Evolutionary conservation across 345 rosid species (phyloP), one percentile per base, ranked within the genome.

Genomic region (Hypericum androsaemum): DNA sequence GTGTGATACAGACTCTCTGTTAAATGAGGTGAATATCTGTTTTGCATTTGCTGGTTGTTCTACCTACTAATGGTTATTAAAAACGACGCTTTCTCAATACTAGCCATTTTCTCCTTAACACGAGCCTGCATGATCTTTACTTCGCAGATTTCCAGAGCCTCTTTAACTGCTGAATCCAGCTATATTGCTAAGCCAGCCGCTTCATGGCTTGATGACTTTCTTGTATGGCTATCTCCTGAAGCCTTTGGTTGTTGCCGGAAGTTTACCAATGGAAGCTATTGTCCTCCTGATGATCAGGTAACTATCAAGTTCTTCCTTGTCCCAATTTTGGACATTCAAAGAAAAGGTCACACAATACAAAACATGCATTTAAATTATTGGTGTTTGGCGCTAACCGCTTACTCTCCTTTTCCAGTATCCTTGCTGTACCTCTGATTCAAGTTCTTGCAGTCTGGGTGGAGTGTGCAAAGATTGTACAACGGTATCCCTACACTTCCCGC

Each of bases 181-280:
- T 81, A 81, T 68, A 81, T 92, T 67, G 98, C 98, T 52, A 92
- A 82, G 80, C 95, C 96, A 70, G 96, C 98, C 60, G 98, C 98
- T 72, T 88, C 98, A 15, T 92, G 96, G 98, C 89, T 92, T 11
- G 98, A 92, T 68, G 98, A 92, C 71, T 85, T 88, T 74, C 95
- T 92, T 47, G 95, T 88, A 47, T 92, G 98, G 98, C 56, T 92
- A 64, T 92, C 96, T 64, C 98, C 98, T 0, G 96, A 92, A 74
- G 98, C 98, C 54, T 92, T 88, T 68, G 96, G 96, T 49, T 92
- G 98, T 70, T 92, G 98, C 48, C 80, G 98, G 47, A 85, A 88
- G 67, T 88, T 84, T 73, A 81, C 81, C 59, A 85, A 92, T 75
- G 97, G 82, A 56, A 85, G 71, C 68, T 92, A 80, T 69, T 92